Evolutionary conservation across 495 filamentous ascomycete genomes (phyloP), one percentile per base, ranked within the genome.

Genomic region (Beverwykella pulmonaria): DNA sequence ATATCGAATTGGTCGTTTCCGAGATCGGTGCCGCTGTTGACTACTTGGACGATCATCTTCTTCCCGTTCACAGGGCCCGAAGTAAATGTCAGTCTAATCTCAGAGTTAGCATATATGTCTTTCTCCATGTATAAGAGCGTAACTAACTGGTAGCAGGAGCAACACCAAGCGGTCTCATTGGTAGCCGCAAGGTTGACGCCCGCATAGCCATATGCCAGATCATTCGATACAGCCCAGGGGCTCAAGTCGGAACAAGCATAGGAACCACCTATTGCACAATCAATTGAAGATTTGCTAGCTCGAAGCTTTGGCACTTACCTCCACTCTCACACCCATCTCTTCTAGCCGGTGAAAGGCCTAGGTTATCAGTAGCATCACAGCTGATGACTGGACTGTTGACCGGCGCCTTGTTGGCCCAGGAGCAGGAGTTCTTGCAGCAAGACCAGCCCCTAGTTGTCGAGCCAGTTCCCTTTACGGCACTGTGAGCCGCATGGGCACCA

Each of bases 391-490:
- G 80, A 14, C 68, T 72, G 56, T 77, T 79, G 29, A 80, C 73
- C 59, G 77, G 75, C 53, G 79, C 78, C 75, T 88, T 88, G 59
- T 74, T 75, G 44, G 76, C 72, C 86, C 86, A 90, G 17, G 80
- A 82, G 77, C 87, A 90, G 58, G 80, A 83, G 59, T 85, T 80
- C 76, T 88, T 88, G 79, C 85, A 88, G 78, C 86, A 87, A 74
- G 87, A 85, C 86, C 86, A 89, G 9, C 63, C 63, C 49, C 63
- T 29, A 3, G 63, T 67, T 17, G 63, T 67, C 7, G 63, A 53
- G 19, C 63, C 63, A 5, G 47, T 55, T 39, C 63, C 63, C 26
- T 60, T 59, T 1, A 59, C 55, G 14, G 63, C 63, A 48, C 63
- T 67, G 39, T 44, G 39, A 47, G 41, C 53, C 10, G n/a, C 63